phyloP scores from a whole-genome alignment of 768 basidiomycete genomes.

The Saitozyma sp. region DNA sequence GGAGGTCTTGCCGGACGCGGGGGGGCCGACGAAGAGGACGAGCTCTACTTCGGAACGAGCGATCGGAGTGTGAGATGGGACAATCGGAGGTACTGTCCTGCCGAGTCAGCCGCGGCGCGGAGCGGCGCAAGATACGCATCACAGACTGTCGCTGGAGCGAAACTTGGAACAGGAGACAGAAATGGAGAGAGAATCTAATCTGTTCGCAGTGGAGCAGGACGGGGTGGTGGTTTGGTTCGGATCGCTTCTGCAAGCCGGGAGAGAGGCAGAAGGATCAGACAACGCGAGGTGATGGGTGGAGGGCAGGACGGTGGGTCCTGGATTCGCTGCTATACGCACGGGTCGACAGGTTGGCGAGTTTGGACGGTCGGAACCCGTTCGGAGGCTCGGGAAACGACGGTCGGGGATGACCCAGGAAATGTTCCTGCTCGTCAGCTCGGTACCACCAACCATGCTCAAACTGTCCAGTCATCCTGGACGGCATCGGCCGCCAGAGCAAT shows the following conservation, averaged over 20 bases:
- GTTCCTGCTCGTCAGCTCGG: constrained; percentile 61
- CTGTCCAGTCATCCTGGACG: too few species aligned
- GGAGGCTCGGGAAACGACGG: constrained; percentile 58
- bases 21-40: constrained; percentile 65
- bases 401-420: constrained; percentile 62
- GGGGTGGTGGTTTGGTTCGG: too few species aligned
- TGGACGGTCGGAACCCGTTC: constrained; percentile 68
- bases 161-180: too few species aligned
- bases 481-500: neutral
- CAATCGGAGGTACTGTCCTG: constrained; percentile 53
- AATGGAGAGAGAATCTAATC: too few species aligned
- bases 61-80: constrained; percentile 56
- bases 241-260: too few species aligned
- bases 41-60: constrained; percentile 54
- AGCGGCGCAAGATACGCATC: too few species aligned
- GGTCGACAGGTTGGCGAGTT: constrained; percentile 49
- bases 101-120: neutral
- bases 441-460: neutral
- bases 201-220: too few species aligned
- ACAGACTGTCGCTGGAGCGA: too few species aligned
- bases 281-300: too few species aligned
- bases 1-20: constrained; percentile 74
- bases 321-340: constrained; percentile 28
- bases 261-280: too few species aligned
- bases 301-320: too few species aligned